These are phyloP conservation scores for Geotrichum macrosporum DNA, from an alignment of 1,139 yeast species.

Conservation along the genomic window DNA sequence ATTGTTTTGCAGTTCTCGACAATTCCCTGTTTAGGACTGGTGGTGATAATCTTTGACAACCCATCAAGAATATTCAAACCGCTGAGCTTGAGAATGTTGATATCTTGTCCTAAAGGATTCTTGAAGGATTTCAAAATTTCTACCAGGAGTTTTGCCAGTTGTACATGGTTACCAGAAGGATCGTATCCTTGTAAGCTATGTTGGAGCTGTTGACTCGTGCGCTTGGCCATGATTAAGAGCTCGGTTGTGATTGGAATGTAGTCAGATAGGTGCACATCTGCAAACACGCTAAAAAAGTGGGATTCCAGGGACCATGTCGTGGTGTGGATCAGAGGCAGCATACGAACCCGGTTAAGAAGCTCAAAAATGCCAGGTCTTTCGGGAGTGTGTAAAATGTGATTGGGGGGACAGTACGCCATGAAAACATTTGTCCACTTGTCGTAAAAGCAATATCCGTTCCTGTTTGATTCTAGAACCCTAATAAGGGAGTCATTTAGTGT, in stretches of 20 bases:
- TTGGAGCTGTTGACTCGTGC: background rate
- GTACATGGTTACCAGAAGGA: background rate
- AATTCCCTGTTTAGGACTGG: conserved; percentile 1
- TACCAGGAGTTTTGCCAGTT: conserved; percentile 2
- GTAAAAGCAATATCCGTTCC: background rate
- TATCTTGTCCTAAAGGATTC: conserved; percentile 4
- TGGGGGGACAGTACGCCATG: conserved; percentile 3
- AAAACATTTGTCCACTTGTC: conserved; percentile 14
- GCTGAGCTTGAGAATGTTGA: conserved; percentile 6
- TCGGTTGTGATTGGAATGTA: conserved; percentile 12
- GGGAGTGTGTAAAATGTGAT: background rate
- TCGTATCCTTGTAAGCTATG: conserved; percentile 1
- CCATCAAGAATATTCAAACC: conserved; percentile 3
- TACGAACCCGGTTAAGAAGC: conserved; percentile 1
- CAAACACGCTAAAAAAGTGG: conserved; percentile 8
- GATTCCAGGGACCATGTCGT: conserved; percentile 12
- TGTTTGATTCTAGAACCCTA: conserved; percentile 2
- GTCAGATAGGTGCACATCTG: conserved; percentile 5
- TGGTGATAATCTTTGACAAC: background rate
- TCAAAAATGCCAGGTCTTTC: conserved; percentile 13
- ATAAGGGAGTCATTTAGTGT: conserved; percentile 4
- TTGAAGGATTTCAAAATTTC: conserved; percentile 7
- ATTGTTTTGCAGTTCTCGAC: conserved; percentile 12
- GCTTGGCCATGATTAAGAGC: conserved; percentile 4
- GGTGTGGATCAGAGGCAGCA: conserved; percentile 11